These are phyloP conservation scores for Candida dubliniensis DNA, from an alignment of 1,139 yeast genomes.

Conservation along the genomic window DNA sequence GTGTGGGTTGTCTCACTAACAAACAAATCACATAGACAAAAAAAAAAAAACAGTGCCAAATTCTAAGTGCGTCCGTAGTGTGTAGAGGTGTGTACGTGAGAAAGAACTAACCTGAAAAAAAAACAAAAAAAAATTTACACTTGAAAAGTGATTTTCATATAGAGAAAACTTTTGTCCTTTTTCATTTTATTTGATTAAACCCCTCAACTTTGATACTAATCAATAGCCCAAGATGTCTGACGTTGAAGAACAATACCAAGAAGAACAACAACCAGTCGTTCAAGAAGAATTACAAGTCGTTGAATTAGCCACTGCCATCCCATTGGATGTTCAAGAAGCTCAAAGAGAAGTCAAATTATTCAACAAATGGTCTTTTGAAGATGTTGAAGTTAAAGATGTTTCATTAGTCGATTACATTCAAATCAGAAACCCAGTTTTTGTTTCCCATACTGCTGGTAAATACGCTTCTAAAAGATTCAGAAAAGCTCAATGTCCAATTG, in stretches of 20 bases:
- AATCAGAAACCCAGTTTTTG: slow-evolving; percentile 96
- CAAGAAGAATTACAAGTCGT: slow-evolving; percentile 78
- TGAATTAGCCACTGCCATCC: slow-evolving; percentile 91
- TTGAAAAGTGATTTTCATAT: not conserved
- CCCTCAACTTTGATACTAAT: slow-evolving; percentile 4
- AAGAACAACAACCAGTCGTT: slow-evolving; percentile 52
- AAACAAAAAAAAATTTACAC: slow-evolving; percentile 5
- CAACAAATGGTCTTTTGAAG: slow-evolving; percentile 99
- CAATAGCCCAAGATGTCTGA: slow-evolving; percentile 38
- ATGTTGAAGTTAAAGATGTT: slow-evolving; percentile 95
- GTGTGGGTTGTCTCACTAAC: too few species aligned
- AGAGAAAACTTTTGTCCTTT: slow-evolving; percentile 1
- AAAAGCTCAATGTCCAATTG: slow-evolving; percentile 99
- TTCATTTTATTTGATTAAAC: not conserved
- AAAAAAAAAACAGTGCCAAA: not conserved
- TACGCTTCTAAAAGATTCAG: slow-evolving; percentile 99
- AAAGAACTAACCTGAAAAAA: not conserved
- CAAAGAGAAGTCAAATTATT: slow-evolving; percentile 95
- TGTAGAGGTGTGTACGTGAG: not conserved
- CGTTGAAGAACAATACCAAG: slow-evolving; percentile 50
- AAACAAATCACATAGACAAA: not conserved
- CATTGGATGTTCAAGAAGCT: slow-evolving; percentile 96
- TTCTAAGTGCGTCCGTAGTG: too few species aligned
- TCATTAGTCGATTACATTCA: slow-evolving; percentile 98
- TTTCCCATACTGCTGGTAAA: slow-evolving; percentile 99